Base-by-base conservation (phyloP, 305 asterid genomes). In the Fraxinus paxiana region DNA sequence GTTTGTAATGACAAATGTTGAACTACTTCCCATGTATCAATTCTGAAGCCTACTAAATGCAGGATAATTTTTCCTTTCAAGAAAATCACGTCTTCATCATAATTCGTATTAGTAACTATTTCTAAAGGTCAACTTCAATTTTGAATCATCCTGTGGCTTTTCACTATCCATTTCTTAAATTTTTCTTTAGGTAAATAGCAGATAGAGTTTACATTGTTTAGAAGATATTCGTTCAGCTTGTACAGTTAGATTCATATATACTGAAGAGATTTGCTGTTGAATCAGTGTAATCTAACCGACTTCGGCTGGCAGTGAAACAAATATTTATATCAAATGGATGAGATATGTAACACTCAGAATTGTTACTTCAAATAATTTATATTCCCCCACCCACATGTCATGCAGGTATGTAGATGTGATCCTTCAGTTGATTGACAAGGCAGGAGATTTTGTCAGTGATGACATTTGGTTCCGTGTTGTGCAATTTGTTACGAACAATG, bases 401-500 rank as follows among this genome's bases (percentile, higher is more conserved):
- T 87, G 84, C 88, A 96, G 99, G 99, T 96, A 96, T 83, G 97
- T 96, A 61, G 99, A 96, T 85, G 99, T 96, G 82, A 90, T 96
- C 88, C 99, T 96, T 88, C 99, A 96, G 90, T 87, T 96, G 91
- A 96, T 96, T 89, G 99, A 96, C 91, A 96, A 96, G 92, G 99
- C 99, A 9, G 98, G 99, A 77, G 99, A 96, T 85, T 96, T 96
- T 28, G 98, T 96, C 86, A 93, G 98, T 89, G 99, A 96, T 88
- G 99, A 94, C 88, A 96, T 96, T 79, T 96, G 99, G 99, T 96
- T 96, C 83, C 98, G 99, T 46, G 99, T 96, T 61, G 99, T 96
- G 88, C 99, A 94, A 87, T 96, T 96, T 79, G 99, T 96, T 77
- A 94, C 98, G 43, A 94, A 96, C 86, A 94, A 96, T 18, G 99